phyloP scores from a whole-genome alignment of 305 asterid species.

The Solanum hybrid region DNA sequence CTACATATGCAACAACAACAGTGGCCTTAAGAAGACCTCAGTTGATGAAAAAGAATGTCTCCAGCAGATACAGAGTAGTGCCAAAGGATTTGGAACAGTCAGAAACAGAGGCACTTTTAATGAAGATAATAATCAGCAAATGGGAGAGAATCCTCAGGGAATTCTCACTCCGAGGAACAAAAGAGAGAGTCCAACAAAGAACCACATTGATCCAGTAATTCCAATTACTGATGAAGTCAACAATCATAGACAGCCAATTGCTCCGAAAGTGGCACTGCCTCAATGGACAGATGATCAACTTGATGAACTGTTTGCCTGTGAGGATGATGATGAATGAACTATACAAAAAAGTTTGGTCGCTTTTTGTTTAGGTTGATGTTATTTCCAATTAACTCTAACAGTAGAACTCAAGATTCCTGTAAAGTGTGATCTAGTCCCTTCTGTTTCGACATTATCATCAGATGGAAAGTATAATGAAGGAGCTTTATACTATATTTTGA shows the following conservation, averaged over 20 bases:
- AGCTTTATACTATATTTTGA: neutral
- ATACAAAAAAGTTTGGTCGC: neutral
- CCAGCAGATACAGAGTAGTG: constrained; percentile 15
- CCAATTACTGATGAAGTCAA: constrained; percentile 17
- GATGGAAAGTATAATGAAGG: neutral
- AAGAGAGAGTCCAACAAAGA: constrained; percentile 1
- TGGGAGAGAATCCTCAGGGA: constrained; percentile 8
- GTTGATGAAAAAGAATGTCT: constrained; percentile 9
- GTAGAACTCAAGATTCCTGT: neutral
- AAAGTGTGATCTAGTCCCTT: neutral
- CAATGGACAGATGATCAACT: constrained; percentile 83
- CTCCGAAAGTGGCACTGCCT: constrained; percentile 32
- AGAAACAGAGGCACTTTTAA: neutral
- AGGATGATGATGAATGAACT: constrained; percentile 27
- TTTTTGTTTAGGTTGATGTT: neutral
- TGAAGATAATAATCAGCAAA: constrained; percentile 11
- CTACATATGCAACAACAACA: constrained; percentile 21
- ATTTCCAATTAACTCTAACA: neutral
- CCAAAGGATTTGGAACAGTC: constrained; percentile 11
- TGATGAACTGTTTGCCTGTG: constrained; percentile 47
- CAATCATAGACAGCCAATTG: constrained; percentile 28
- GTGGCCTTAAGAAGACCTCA: constrained; percentile 5
- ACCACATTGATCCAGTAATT: constrained; percentile 17
- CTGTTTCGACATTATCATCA: neutral
- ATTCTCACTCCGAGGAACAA: neutral